Percentiles rank a stretch among this genome's conserved stretches.
These are phyloP conservation scores for Eimeria tenella DNA, from an alignment of 169 alveolate species.

Conservation along the genomic window DNA sequence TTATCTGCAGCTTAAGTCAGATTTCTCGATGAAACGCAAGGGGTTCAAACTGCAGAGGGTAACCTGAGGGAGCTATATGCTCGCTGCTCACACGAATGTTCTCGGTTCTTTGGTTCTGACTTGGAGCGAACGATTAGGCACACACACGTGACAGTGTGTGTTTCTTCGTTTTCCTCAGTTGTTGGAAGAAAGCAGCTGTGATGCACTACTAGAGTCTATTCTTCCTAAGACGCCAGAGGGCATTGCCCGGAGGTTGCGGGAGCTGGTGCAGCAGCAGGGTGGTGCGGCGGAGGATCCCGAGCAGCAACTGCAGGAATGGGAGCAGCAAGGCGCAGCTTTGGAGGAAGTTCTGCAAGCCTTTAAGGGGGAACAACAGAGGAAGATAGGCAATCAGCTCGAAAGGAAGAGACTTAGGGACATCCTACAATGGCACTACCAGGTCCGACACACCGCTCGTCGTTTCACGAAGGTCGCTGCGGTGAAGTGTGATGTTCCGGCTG, in stretches of 20 bases:
- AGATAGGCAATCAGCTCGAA: slow-evolving; percentile 75
- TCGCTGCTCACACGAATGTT: too few species aligned
- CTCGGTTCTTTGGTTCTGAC: too few species aligned
- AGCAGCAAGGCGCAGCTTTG: slow-evolving; percentile 63
- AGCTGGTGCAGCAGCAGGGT: slow-evolving; percentile 64
- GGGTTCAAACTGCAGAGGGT: too few species aligned
- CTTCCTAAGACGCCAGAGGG: slow-evolving; percentile 63
- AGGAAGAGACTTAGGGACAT: slow-evolving; percentile 72
- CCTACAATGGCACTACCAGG: slow-evolving; percentile 73
- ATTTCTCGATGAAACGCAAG: too few species aligned
- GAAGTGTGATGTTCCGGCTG: background rate
- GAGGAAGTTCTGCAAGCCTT: slow-evolving; percentile 76
- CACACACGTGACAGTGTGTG: background rate
- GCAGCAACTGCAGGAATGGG: slow-evolving; percentile 67
- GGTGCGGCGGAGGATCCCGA: slow-evolving; percentile 53
- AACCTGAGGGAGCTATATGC: too few species aligned
- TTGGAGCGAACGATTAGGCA: too few species aligned
- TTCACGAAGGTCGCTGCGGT: background rate
- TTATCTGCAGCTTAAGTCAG: too few species aligned
- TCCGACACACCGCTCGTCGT: background rate
- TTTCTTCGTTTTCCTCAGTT: slow-evolving; percentile 4
- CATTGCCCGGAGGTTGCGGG: slow-evolving; percentile 55
- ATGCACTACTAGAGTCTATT: slow-evolving; percentile 51
- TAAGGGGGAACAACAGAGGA: slow-evolving; percentile 78
- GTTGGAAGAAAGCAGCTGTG: slow-evolving; percentile 66